phyloP scores from a whole-genome alignment of 2,329 filamentous ascomycete genomes.

The Mollisia scopiformis region DNA sequence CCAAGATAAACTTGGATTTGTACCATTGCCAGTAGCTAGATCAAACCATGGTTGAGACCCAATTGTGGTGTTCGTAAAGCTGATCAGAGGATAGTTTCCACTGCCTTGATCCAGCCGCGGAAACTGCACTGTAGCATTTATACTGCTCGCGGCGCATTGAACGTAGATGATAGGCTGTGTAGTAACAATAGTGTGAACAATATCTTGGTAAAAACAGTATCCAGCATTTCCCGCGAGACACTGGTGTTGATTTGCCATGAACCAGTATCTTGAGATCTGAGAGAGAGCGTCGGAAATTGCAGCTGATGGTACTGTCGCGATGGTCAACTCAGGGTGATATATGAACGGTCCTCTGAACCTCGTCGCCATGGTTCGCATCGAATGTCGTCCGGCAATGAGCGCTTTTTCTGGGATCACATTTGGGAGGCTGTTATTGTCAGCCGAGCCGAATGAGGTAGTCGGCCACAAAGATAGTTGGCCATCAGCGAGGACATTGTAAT shows the following conservation, averaged over 20 bases:
- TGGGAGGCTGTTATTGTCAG: not conserved
- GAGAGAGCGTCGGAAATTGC: conserved; percentile 2
- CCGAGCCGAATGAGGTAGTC: not conserved
- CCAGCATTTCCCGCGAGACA: not conserved
- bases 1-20: conserved; percentile 3
- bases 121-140: conserved; percentile 2
- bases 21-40: conserved; percentile 1
- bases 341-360: conserved; percentile 8
- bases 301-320: conserved; percentile 6
- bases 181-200: conserved; percentile 1
- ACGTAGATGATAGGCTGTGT: conserved; percentile 12
- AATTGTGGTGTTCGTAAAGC: not conserved
- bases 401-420: conserved; percentile 9
- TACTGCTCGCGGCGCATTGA: not conserved
- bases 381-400: conserved; percentile 2
- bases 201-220: conserved; percentile 15
- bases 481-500: conserved; percentile 5
- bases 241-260: conserved; percentile 1
- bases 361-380: not conserved
- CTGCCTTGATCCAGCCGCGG: not conserved
- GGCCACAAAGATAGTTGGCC: conserved; percentile 8
- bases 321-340: conserved; percentile 5
- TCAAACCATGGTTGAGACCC: conserved; percentile 7
- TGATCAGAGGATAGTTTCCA: not conserved
- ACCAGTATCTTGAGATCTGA: conserved; percentile 9